Conservation (phyloP, 345 rosid species). For the Dipteronia sinensis region DNA sequence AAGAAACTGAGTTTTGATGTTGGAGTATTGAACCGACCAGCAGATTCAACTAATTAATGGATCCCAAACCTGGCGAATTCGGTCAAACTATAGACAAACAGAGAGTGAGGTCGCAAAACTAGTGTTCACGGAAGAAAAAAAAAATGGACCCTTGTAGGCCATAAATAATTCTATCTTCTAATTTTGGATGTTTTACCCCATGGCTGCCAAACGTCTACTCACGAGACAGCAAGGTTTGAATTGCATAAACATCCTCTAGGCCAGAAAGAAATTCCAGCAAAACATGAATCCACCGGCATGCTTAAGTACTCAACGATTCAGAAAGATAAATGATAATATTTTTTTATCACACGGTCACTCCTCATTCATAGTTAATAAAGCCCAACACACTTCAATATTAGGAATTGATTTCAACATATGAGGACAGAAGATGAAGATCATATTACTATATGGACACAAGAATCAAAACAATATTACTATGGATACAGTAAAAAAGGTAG, state of each 20-base stretch:
- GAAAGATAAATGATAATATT: neutral
- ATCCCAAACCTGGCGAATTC: neutral
- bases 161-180: neutral
- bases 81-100: neutral
- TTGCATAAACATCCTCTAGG: neutral
- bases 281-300: neutral
- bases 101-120: neutral
- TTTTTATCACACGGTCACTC: neutral
- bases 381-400: neutral
- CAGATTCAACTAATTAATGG: neutral
- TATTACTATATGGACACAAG: neutral
- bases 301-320: conserved; percentile 1
- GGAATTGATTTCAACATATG: neutral
- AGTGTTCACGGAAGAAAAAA: neutral
- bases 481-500: neutral
- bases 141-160: neutral
- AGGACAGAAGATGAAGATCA: neutral
- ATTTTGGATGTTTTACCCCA: neutral
- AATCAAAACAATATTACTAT: neutral
- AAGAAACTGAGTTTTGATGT: neutral
- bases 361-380: neutral
- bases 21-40: neutral
- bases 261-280: neutral
- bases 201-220: neutral
- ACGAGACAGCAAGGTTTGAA: neutral